Evolutionary conservation across 106 monocot genomes (phyloP).

Genomic region (Iris macrosiphon): DNA sequence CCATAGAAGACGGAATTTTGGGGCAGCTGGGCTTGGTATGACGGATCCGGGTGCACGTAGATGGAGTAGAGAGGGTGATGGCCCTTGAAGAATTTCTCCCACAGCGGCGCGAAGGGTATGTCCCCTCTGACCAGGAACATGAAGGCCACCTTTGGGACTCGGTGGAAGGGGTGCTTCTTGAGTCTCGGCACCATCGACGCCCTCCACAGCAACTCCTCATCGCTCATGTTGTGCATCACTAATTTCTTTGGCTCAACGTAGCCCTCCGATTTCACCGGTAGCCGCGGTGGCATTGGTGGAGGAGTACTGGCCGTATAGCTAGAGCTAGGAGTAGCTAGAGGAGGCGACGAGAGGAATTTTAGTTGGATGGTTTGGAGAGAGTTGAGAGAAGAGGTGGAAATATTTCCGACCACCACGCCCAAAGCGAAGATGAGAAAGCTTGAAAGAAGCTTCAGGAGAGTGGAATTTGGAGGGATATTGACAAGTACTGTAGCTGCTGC

Average conservation of each 20-base stretch:
- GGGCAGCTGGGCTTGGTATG: constrained; percentile 18
- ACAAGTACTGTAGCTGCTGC: no score
- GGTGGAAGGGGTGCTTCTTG: constrained; percentile 1
- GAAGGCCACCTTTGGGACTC: constrained; percentile 76
- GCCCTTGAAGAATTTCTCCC: constrained; percentile 88
- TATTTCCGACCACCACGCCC: not conserved
- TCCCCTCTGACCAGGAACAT: constrained; percentile 56
- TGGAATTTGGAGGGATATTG: not conserved
- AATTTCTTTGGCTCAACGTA: constrained; percentile 15
- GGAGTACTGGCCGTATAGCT: no score
- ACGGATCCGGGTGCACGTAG: constrained; percentile 66
- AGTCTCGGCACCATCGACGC: constrained; percentile 51
- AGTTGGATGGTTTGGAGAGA: constrained; percentile 8
- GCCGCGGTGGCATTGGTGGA: not conserved
- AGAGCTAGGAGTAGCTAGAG: not conserved
- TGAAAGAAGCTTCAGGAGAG: not conserved
- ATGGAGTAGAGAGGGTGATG: constrained; percentile 53
- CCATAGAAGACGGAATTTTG: constrained; percentile 49
- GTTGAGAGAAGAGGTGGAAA: not conserved
- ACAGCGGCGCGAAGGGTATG: constrained; percentile 62
- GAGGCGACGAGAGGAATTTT: not conserved
- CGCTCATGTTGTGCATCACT: constrained; percentile 41
- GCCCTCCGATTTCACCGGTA: not conserved
- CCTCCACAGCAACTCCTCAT: constrained; percentile 56
- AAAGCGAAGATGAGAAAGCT: not conserved